These are phyloP conservation scores for Beauveria medogensis DNA, from an alignment of 2,329 filamentous ascomycete species.

Conservation along the genomic window DNA sequence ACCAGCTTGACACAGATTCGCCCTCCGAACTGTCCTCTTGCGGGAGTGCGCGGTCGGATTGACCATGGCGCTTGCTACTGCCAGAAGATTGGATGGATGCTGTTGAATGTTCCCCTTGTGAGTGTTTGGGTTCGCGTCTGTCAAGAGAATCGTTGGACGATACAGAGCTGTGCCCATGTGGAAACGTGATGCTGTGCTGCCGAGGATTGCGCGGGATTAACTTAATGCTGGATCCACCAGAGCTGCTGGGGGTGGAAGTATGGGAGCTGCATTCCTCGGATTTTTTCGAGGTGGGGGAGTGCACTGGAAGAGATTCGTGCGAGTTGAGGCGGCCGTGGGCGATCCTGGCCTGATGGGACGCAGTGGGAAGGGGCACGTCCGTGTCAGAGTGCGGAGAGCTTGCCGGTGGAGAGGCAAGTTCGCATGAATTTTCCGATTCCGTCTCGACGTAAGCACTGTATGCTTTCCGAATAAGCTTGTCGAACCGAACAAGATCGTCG, in stretches of 20 bases:
- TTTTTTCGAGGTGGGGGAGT: neutral
- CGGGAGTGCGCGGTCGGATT: no score
- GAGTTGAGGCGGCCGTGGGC: neutral
- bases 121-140: no score
- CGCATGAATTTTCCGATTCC: neutral
- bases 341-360: neutral
- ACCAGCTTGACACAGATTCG: no score
- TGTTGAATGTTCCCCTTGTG: no score
- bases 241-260: neutral
- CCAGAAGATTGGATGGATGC: no score
- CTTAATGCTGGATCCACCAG: neutral
- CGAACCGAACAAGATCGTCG: conserved; percentile 22
- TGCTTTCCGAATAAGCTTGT: conserved; percentile 13
- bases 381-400: neutral
- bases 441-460: neutral
- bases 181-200: no score
- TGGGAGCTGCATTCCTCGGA: neutral
- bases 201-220: neutral
- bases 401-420: neutral
- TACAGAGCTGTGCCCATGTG: no score
- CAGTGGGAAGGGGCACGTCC: neutral
- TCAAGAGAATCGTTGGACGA: no score
- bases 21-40: no score
- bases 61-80: no score
- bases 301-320: neutral